Base-by-base conservation (phyloP, 306 rosid species). In the Cotoneaster glaucophyllus region DNA sequence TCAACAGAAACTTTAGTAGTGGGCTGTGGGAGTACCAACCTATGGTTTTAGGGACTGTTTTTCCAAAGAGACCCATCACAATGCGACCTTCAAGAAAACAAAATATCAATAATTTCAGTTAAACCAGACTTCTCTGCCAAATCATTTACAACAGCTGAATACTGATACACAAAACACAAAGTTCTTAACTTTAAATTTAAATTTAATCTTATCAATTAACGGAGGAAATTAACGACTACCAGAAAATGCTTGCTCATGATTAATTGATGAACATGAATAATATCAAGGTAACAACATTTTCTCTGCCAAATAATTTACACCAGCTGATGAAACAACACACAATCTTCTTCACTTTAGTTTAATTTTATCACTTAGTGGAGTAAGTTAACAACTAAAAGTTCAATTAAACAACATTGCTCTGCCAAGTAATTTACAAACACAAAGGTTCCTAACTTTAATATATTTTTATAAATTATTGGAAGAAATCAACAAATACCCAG, bases 61-160 rank as follows among this genome's bases (percentile, higher is more conserved):
- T 87, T 52, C 98, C 98, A 57, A 86, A 93, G 34, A 87, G 88
- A 74, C 98, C 98, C 69, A 93, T 84, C 64, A 90, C 87, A 56
- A 93, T 52, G 65, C 93, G 93, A 77, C 96, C 98, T 93, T 85
- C 19, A 87, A 73, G 79, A 76, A 70, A 77, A 78, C 8, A 37
- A 11, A 13, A 37, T 9, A 14, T 28, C 10, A 25, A 18, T 7
- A 26, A 31, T 22, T 17, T 31, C 17, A 72, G 13, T 25, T 11
- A 58, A 52, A 70, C 64, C 8, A 10, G 37, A 67, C 11, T 59
- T 21, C 28, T 57, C 62, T 57, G 62, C 11, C 62, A 57, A 57
- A 28, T 13, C 7, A 54, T n/a, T 5, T 71, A 54, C 8, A 54
- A 4, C 41, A 5, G 54, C 54, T 37, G 41, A 37, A 37, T 7